Percentiles rank a stretch among this genome's conserved stretches.
Evolutionary conservation across 345 rosid species (phyloP).

Genomic region (Rhodamnia rubescens): DNA sequence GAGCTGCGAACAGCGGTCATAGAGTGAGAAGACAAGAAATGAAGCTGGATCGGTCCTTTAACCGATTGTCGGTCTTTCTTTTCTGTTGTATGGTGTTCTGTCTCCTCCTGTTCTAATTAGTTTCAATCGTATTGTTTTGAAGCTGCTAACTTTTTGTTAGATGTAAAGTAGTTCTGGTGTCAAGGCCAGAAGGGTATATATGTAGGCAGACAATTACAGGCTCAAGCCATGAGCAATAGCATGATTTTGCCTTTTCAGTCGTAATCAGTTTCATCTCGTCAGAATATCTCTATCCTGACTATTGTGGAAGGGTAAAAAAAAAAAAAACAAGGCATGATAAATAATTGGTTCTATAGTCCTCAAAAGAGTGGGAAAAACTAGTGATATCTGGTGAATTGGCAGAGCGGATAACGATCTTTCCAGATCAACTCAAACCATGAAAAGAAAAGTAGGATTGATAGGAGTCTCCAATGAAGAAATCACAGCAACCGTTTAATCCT

Average conservation of each 20-base stretch:
- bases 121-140: too few species aligned
- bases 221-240: neutral
- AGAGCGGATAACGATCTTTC: neutral
- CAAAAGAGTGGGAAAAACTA: neutral
- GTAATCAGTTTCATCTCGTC: too few species aligned
- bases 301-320: too few species aligned
- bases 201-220: neutral
- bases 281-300: too few species aligned
- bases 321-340: too few species aligned
- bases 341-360: too few species aligned
- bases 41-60: conserved; percentile 47
- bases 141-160: too few species aligned
- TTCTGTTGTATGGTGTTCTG: conserved; percentile 54
- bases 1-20: conserved; percentile 5
- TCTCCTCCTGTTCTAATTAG: conserved; percentile 44
- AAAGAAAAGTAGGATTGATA: neutral
- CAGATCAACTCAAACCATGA: neutral
- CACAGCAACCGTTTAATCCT: neutral
- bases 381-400: neutral
- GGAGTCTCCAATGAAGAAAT: neutral
- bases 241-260: too few species aligned
- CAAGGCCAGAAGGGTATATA: too few species aligned
- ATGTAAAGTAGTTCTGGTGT: too few species aligned
- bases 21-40: conserved; percentile 60
- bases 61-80: conserved; percentile 54